These are phyloP conservation scores for Dothideomycetes sp. DNA, from an alignment of 2,329 filamentous ascomycete species.

Conservation along the genomic window DNA sequence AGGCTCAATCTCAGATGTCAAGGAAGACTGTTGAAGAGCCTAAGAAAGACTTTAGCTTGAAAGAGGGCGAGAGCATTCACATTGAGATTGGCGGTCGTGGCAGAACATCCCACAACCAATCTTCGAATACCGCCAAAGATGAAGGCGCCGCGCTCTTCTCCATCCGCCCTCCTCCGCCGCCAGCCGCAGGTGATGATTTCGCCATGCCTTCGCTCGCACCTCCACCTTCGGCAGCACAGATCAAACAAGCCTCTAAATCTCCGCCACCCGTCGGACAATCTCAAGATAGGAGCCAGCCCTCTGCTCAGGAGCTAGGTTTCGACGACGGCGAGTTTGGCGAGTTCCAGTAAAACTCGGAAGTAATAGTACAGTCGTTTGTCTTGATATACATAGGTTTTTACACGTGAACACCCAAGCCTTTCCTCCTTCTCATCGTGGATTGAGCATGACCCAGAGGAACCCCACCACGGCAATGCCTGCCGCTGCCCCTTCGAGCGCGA, in stretches of 20 bases:
- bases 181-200: conserved; percentile 28
- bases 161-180: conserved; percentile 65
- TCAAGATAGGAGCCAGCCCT: conserved; percentile 27
- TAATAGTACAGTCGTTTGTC: conserved; percentile 3
- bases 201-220: conserved; percentile 49
- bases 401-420: too few species aligned
- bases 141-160: conserved; percentile 52
- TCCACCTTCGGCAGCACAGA: conserved; percentile 53
- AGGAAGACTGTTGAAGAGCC: conserved; percentile 38
- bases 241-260: conserved; percentile 50
- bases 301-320: conserved; percentile 60
- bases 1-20: conserved; percentile 11
- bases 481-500: conserved; percentile 36
- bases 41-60: conserved; percentile 72
- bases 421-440: conserved; percentile 20
- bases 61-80: conserved; percentile 82
- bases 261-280: not conserved
- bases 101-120: conserved; percentile 25
- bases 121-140: conserved; percentile 19
- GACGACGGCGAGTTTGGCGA: conserved; percentile 85
- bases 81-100: conserved; percentile 61
- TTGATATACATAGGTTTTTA: conserved; percentile 12
- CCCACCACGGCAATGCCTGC: conserved; percentile 31
- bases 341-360: conserved; percentile 54
- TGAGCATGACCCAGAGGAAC: conserved; percentile 26